Evolutionary conservation across 306 rosid genomes (phyloP).

Genomic region (Dryas octopetala): DNA sequence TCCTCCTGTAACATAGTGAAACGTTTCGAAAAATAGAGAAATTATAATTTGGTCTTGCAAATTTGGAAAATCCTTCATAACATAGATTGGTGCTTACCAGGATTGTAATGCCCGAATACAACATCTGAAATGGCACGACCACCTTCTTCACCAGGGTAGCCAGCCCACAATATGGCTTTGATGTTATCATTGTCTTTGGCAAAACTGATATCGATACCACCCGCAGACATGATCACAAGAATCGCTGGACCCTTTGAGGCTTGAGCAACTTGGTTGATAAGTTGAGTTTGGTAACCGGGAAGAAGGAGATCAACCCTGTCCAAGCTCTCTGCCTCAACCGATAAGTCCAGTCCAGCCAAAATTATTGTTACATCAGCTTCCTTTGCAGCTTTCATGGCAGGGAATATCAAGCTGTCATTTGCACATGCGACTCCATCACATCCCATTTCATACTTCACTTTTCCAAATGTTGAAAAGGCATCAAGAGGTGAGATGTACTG

Average conservation of each 20-base stretch:
- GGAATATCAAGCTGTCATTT: not conserved
- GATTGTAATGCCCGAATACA: slow-evolving; percentile 29
- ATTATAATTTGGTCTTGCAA: too few relatives aligned
- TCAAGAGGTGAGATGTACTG: slow-evolving; percentile 13
- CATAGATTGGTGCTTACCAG: slow-evolving; percentile 16
- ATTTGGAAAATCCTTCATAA: too few relatives aligned
- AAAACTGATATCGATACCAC: slow-evolving; percentile 16
- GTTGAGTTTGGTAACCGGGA: slow-evolving; percentile 26
- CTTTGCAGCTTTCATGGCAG: slow-evolving; percentile 13
- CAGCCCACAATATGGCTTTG: slow-evolving; percentile 25
- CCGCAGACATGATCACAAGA: slow-evolving; percentile 23
- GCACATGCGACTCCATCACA: slow-evolving; percentile 16
- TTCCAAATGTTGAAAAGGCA: slow-evolving; percentile 12
- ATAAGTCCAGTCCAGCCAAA: not conserved
- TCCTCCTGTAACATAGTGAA: slow-evolving; percentile 29
- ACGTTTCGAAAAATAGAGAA: not conserved
- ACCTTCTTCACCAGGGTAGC: slow-evolving; percentile 37
- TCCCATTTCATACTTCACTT: slow-evolving; percentile 23
- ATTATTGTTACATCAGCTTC: slow-evolving; percentile 25
- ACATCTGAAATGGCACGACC: slow-evolving; percentile 33
- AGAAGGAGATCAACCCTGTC: slow-evolving; percentile 21
- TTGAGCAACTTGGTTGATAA: slow-evolving; percentile 21
- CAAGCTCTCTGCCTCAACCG: slow-evolving; percentile 22
- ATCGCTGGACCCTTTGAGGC: slow-evolving; percentile 24
- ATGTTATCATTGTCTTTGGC: slow-evolving; percentile 15